Percentiles rank a stretch among this genome's conserved stretches.
Conservation (phyloP, 1,284 basidiomycete species). For the Malassezia furfur region DNA sequence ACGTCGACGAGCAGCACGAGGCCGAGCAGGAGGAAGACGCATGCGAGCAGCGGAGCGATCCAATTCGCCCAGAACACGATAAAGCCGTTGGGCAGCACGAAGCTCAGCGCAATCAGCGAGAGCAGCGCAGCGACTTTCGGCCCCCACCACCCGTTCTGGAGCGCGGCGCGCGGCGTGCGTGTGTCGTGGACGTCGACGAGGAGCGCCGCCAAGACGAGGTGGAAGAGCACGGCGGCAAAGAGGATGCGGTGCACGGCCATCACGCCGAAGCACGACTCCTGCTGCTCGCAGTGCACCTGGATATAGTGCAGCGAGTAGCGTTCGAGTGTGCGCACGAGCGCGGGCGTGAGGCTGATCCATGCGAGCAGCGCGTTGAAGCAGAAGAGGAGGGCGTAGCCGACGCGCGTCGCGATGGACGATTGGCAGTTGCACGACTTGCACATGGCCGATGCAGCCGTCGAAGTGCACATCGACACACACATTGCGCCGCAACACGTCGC, state of each 20-base stretch:
- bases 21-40: slow-evolving; percentile 84
- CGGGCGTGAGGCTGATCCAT: slow-evolving; percentile 86
- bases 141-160: slow-evolving; percentile 99
- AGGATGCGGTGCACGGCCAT: slow-evolving; percentile 96
- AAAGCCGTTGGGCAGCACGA: slow-evolving; percentile 87
- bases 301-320: slow-evolving; percentile 92
- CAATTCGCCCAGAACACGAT: slow-evolving; percentile 96
- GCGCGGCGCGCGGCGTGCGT: slow-evolving; percentile 75
- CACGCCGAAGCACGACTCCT: slow-evolving; percentile 82
- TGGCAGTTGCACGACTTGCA: slow-evolving; percentile 99
- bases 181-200: slow-evolving; percentile 84
- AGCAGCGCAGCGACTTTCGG: slow-evolving; percentile 85
- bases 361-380: slow-evolving; percentile 89
- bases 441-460: slow-evolving; percentile 86
- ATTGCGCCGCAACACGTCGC: slow-evolving; percentile 28
- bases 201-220: slow-evolving; percentile 66
- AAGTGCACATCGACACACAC: slow-evolving; percentile 53
- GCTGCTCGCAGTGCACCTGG: slow-evolving; percentile 89
- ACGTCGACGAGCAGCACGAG: slow-evolving; percentile 96
- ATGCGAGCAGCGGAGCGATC: slow-evolving; percentile 75
- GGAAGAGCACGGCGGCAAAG: slow-evolving; percentile 84
- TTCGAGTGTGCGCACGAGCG: slow-evolving; percentile 76
- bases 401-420: slow-evolving; percentile 90
- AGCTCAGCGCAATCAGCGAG: slow-evolving; percentile 65
- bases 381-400: slow-evolving; percentile 94